Evolutionary conservation across 441 rosid species (phyloP).

Genomic region (Pelargonium myrrhifolium): DNA sequence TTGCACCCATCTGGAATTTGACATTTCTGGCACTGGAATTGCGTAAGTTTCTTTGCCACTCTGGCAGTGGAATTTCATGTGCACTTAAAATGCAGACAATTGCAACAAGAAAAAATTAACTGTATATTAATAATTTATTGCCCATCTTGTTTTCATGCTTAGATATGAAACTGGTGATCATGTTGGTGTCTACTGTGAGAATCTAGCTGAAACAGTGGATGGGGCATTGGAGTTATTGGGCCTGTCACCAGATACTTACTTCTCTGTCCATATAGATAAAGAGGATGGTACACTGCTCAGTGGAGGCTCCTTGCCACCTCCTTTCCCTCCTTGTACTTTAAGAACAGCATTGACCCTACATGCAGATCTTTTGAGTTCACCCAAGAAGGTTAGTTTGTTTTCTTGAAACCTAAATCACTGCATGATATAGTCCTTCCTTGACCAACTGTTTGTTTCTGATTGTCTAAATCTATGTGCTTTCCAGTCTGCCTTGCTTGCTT

Average conservation of each 20-base stretch:
- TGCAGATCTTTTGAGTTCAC: constrained; percentile 82
- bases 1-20: constrained; percentile 95
- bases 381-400: constrained; percentile 71
- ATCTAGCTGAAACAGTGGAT: constrained; percentile 68
- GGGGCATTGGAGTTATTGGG: constrained; percentile 70
- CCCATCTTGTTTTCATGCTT: constrained; percentile 20
- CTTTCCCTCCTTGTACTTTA: constrained; percentile 75
- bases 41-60: constrained; percentile 43
- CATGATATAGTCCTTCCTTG: not conserved
- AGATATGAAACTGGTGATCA: constrained; percentile 99
- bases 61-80: not conserved
- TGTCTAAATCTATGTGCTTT: constrained; percentile 17
- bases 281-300: constrained; percentile 84
- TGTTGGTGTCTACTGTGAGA: constrained; percentile 86
- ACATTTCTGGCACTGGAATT: constrained; percentile 75
- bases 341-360: constrained; percentile 72
- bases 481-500: constrained; percentile 82
- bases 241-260: constrained; percentile 75
- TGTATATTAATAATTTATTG: not conserved
- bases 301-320: constrained; percentile 69
- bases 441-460: not conserved
- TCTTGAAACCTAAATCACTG: not conserved
- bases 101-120: not conserved
- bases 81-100: not conserved
- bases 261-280: constrained; percentile 73